These are phyloP conservation scores for Entoloma clypeatum DNA, from an alignment of 1,284 basidiomycete species.

Conservation along the genomic window DNA sequence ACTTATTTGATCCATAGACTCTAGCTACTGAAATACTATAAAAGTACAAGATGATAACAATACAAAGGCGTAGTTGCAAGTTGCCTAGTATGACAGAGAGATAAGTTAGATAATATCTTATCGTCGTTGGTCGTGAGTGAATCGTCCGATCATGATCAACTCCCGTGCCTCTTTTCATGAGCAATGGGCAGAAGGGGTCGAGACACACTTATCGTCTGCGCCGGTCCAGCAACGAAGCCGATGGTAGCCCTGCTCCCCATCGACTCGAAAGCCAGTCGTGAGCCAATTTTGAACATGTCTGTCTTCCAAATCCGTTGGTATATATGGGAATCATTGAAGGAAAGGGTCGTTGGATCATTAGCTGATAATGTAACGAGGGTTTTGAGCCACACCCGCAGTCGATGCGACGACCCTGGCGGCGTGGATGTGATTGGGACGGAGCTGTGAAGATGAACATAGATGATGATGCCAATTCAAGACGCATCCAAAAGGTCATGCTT, in stretches of 20 bases:
- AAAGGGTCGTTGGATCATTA: constrained; percentile 25
- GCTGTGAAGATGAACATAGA: constrained; percentile 27
- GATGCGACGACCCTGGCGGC: constrained; percentile 52
- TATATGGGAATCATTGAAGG: constrained; percentile 44
- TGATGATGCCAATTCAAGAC: constrained; percentile 6
- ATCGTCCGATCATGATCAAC: too few relatives aligned
- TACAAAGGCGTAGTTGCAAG: too few relatives aligned
- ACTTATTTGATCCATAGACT: too few relatives aligned
- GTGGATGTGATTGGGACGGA: constrained; percentile 48
- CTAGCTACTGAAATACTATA: too few relatives aligned
- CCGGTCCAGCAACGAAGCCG: constrained; percentile 36
- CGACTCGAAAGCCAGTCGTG: constrained; percentile 45
- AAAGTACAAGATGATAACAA: too few relatives aligned
- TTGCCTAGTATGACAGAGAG: too few relatives aligned
- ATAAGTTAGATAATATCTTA: too few relatives aligned
- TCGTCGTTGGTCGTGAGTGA: too few relatives aligned
- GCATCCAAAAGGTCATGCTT: constrained; percentile 22
- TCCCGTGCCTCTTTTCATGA: constrained; percentile 17
- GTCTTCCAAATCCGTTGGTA: constrained; percentile 60
- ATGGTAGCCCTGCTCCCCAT: constrained; percentile 45
- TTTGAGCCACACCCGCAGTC: constrained; percentile 55
- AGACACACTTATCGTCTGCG: constrained; percentile 31
- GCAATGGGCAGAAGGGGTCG: not conserved
- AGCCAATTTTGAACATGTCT: constrained; percentile 57
- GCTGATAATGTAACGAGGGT: constrained; percentile 30